Conservation (phyloP, 768 basidiomycete species). For the Tulasnella sp. region DNA sequence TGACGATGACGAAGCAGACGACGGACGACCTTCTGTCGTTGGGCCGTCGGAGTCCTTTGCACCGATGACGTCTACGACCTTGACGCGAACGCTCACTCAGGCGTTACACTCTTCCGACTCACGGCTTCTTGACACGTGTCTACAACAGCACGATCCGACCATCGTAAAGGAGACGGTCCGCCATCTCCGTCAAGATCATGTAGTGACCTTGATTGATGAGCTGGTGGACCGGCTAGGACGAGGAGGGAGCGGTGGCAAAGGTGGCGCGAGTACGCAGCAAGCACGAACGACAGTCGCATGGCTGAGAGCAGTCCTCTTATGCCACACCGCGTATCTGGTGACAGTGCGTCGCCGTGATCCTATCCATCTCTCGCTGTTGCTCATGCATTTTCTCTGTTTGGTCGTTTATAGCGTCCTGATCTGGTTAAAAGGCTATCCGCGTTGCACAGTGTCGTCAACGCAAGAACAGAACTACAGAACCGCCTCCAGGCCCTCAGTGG, state of each 20-base stretch:
- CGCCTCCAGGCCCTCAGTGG: slow-evolving; percentile 79
- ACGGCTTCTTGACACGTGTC: slow-evolving; percentile 73
- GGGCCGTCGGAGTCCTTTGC: slow-evolving; percentile 39
- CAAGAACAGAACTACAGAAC: slow-evolving; percentile 72
- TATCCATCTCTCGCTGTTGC: neutral
- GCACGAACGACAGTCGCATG: slow-evolving; percentile 59
- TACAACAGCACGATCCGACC: slow-evolving; percentile 67
- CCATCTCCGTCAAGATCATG: slow-evolving; percentile 75
- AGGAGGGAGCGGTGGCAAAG: slow-evolving; percentile 54
- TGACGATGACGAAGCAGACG: slow-evolving; percentile 29
- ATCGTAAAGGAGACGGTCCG: slow-evolving; percentile 82
- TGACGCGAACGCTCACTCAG: slow-evolving; percentile 90
- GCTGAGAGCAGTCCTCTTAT: slow-evolving; percentile 71
- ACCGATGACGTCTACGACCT: slow-evolving; percentile 57
- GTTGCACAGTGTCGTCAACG: slow-evolving; percentile 69
- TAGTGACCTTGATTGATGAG: slow-evolving; percentile 73
- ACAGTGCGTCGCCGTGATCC: slow-evolving; percentile 48
- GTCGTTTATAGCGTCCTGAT: slow-evolving; percentile 65
- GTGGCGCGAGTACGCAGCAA: slow-evolving; percentile 69
- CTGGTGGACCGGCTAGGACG: slow-evolving; percentile 83
- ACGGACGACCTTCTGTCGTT: slow-evolving; percentile 24
- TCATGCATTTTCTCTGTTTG: slow-evolving; percentile 4
- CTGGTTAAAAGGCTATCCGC: slow-evolving; percentile 78
- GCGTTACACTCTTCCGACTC: slow-evolving; percentile 93
- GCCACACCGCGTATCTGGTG: slow-evolving; percentile 88